Base-by-base conservation (phyloP, 164 flowering plant genomes). In the Annona squamosa region DNA sequence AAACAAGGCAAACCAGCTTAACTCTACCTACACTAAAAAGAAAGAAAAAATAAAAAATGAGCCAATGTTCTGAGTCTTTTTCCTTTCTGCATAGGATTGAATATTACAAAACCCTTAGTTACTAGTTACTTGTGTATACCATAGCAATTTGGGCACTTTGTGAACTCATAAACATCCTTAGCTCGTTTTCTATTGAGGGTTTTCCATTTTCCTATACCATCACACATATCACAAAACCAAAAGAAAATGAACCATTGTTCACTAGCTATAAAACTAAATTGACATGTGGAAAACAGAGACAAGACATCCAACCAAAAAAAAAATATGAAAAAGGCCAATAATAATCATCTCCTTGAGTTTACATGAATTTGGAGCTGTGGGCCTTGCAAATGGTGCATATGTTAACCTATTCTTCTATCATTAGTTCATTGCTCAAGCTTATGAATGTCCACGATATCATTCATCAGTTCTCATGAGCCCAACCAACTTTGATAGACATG, bases 191-290 rank as follows among this genome's bases (percentile, higher is more conserved):
- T 73, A 80, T 95, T 92, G 57, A 92, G 92, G 77, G 99, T 98
- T 83, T 95, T 95, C 99, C 99, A 95, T 84, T 95, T 95, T 87
- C 99, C 98, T 79, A 98, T 92, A 78, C 99, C 97, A 81, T 98
- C 99, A 85, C 99, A 95, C 99, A 95, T 95, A 78, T 95, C 98
- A 89, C 99, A 98, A 91, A 82, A 87, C 74, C 66, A 81, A 81
- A 77, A 75, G 76, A 72, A 88, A 81, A 84, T 37, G 52, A 87
- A 42, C 5, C 13, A 4, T 52, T 52, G 9, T 52, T 52, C 59
- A 52, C 10, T 9, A 52, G 59, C 59, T 16, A 52, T 52, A 52
- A 52, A 52, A 52, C 9, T 9, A 16, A 2, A 52, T 52, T 52
- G 9, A 52, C 59, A 52, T 52, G 9, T 26, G 37, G 37, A 26